Percentiles rank a stretch among this genome's conserved stretches.
Evolutionary conservation across 495 filamentous ascomycete species (phyloP).

Genomic region (Penicillium pancosmium): DNA sequence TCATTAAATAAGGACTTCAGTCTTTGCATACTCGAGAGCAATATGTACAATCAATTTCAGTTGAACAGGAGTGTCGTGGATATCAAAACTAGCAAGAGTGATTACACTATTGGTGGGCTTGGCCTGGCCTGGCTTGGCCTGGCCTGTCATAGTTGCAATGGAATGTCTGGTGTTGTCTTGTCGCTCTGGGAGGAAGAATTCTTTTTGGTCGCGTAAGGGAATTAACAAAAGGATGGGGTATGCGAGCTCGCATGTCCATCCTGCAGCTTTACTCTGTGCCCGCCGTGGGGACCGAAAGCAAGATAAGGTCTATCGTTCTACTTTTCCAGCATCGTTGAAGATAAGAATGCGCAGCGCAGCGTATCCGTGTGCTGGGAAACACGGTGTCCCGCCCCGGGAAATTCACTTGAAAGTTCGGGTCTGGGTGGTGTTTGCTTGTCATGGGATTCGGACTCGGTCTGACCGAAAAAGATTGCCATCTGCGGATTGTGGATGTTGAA

Average conservation of each 20-base stretch:
- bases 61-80: neutral
- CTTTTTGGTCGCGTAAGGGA: constrained; percentile 31
- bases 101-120: neutral
- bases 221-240: constrained; percentile 11
- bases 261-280: constrained; percentile 5
- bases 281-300: constrained; percentile 10
- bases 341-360: constrained; percentile 19
- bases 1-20: neutral
- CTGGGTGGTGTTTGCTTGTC: constrained; percentile 7
- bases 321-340: constrained; percentile 37
- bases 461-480: constrained; percentile 17
- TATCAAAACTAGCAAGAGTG: neutral
- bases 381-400: constrained; percentile 4
- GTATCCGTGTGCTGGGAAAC: constrained; percentile 20
- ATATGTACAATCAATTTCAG: neutral
- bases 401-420: constrained; percentile 3
- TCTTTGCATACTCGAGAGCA: neutral
- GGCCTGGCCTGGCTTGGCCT: neutral
- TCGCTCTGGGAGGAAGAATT: constrained; percentile 28
- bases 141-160: constrained; percentile 5
- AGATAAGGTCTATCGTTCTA: constrained; percentile 25
- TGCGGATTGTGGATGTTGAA: constrained; percentile 42
- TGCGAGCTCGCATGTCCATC: neutral
- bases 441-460: constrained; percentile 14
- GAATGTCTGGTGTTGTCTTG: constrained; percentile 5